Conservation (phyloP, 495 filamentous ascomycete species). For the Annulohypoxylon stygium region DNA sequence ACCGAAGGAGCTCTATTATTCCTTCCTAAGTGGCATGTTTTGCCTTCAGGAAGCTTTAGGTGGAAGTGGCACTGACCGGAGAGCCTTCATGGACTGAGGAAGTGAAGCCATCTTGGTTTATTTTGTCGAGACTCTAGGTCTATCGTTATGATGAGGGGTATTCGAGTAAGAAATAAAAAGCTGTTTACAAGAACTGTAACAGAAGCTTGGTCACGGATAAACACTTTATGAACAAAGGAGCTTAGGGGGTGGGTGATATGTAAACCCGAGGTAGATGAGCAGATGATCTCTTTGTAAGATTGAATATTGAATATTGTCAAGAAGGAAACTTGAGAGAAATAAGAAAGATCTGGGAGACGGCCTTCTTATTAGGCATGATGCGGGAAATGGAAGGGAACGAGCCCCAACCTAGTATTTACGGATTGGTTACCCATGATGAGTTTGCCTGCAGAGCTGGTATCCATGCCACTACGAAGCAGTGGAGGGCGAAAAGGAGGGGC, state of each 20-base stretch:
- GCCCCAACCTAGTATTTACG: slow-evolving; percentile 33
- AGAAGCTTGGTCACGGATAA: slow-evolving; percentile 19
- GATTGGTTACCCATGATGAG: slow-evolving; percentile 37
- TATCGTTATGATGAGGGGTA: slow-evolving; percentile 35
- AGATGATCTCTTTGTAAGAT: slow-evolving; percentile 3
- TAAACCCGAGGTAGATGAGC: slow-evolving; percentile 13
- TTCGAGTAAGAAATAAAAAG: slow-evolving; percentile 1
- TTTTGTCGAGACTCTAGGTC: slow-evolving; percentile 6
- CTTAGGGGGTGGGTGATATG: slow-evolving; percentile 9
- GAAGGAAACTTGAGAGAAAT: slow-evolving; percentile 26
- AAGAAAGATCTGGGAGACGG: slow-evolving; percentile 24
- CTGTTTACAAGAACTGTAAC: slow-evolving; percentile 13
- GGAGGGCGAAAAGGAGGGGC: slow-evolving; percentile 45
- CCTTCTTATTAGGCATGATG: slow-evolving; percentile 40
- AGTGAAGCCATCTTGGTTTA: slow-evolving; percentile 54
- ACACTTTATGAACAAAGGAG: background rate
- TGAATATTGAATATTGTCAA: slow-evolving; percentile 11
- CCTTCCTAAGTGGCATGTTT: background rate
- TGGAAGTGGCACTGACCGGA: slow-evolving; percentile 59
- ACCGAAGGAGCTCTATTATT: slow-evolving; percentile 2
- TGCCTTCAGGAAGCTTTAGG: background rate
- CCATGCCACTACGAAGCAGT: slow-evolving; percentile 35
- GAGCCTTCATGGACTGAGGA: slow-evolving; percentile 72
- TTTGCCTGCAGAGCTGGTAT: slow-evolving; percentile 41
- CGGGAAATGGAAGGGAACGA: slow-evolving; percentile 24